Conservation (phyloP, 2,329 filamentous ascomycete genomes). For the Chaetothyriales sp. region DNA sequence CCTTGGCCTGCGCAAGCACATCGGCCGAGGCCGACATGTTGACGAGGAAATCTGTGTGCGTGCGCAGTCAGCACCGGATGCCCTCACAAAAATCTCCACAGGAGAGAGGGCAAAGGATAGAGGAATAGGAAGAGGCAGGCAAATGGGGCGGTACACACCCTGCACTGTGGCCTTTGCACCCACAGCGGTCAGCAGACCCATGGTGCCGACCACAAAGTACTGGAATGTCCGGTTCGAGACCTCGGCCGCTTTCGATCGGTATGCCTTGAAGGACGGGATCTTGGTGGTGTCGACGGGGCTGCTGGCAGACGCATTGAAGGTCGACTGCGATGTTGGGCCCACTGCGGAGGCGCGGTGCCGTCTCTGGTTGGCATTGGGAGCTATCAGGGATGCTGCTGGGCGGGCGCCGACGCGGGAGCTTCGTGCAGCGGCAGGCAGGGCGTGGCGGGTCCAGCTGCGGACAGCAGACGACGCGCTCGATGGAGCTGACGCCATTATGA, state of each 20-base stretch:
- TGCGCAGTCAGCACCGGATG: not conserved
- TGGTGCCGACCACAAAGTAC: conserved; percentile 96
- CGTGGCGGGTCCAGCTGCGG: conserved; percentile 39
- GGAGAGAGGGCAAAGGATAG: not conserved
- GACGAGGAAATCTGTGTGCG: conserved; percentile 75
- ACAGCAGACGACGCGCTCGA: conserved; percentile 54
- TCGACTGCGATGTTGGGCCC: conserved; percentile 24
- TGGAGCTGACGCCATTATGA: conserved; percentile 52
- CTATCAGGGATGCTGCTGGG: conserved; percentile 19
- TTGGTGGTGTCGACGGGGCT: conserved; percentile 38
- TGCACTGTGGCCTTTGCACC: conserved; percentile 96
- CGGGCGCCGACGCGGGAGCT: conserved; percentile 30
- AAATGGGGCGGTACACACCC: conserved; percentile 45
- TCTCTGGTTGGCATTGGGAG: conserved; percentile 20
- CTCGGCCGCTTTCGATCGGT: conserved; percentile 55
- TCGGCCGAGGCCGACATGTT: conserved; percentile 99
- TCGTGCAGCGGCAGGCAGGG: conserved; percentile 23
- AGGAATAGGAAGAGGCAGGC: not conserved
- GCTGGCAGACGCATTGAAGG: conserved; percentile 43
- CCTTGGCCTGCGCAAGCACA: conserved; percentile 97
- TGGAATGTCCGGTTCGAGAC: conserved; percentile 72
- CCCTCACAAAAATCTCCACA: not conserved
- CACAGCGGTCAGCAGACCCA: conserved; percentile 81
- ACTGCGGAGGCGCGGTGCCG: conserved; percentile 24
- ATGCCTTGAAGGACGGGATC: conserved; percentile 82